Conservation (phyloP, 108 stramenopile genomes). For the Conticribra guillardii region DNA sequence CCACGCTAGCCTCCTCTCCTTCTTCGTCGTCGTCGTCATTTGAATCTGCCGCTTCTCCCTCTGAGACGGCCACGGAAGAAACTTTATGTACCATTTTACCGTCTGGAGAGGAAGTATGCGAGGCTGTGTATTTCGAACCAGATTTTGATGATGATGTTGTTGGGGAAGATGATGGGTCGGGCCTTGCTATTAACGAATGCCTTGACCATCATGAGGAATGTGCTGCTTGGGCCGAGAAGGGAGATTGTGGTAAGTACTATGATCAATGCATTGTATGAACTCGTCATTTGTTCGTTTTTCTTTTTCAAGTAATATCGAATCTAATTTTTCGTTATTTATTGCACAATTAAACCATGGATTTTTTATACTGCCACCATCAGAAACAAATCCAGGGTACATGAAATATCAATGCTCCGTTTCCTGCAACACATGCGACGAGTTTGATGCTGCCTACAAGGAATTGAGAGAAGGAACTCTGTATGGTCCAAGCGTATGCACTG, state of each 20-base stretch:
- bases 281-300: not conserved
- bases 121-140: constrained; percentile 11
- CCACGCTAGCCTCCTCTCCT: no score
- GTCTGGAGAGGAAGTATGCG: constrained; percentile 12
- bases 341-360: no score
- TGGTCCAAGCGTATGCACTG: constrained; percentile 33
- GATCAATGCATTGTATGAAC: not conserved
- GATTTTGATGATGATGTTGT: not conserved
- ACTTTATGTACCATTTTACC: constrained; percentile 6
- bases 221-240: constrained; percentile 29
- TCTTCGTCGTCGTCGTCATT: not conserved
- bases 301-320: no score
- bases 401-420: constrained; percentile 26
- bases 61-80: not conserved
- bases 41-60: not conserved
- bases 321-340: no score
- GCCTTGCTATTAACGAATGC: constrained; percentile 3
- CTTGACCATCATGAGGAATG: constrained; percentile 23
- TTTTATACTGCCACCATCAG: no score
- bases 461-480: not conserved
- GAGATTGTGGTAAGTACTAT: constrained; percentile 26
- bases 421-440: constrained; percentile 28
- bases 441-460: constrained; percentile 1
- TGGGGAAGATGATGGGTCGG: not conserved
- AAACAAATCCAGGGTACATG: constrained; percentile 58